Evolutionary conservation across 192 early-diverging fungal species (phyloP).

Genomic region (Dissophora globulifera): DNA sequence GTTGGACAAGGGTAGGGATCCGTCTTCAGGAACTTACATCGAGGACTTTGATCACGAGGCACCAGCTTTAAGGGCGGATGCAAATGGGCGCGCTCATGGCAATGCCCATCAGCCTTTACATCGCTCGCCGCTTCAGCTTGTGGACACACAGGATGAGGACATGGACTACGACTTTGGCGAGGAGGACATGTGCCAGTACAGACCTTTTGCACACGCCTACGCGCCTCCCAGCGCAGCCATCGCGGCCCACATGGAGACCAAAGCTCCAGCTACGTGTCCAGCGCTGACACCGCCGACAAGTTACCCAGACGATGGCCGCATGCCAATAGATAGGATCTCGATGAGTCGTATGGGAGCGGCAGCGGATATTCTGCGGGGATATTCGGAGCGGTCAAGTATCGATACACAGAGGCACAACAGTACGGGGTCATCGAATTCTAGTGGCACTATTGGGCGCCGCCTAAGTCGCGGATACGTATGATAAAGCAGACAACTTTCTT

Average conservation of each 20-base stretch:
- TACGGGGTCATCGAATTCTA: slow-evolving; percentile 33
- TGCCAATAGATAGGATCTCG: slow-evolving; percentile 20
- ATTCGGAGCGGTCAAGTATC: slow-evolving; percentile 27
- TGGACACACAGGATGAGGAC: neutral
- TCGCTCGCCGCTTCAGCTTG: slow-evolving; percentile 8
- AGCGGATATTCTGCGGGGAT: slow-evolving; percentile 35
- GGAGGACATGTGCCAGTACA: slow-evolving; percentile 13
- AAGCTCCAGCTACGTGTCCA: slow-evolving; percentile 32
- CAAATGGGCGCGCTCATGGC: neutral
- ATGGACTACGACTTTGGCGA: neutral
- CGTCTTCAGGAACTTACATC: slow-evolving; percentile 8
- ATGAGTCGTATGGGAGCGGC: slow-evolving; percentile 14
- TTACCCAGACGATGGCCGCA: slow-evolving; percentile 25
- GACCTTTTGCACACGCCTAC: slow-evolving; percentile 22
- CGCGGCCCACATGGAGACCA: slow-evolving; percentile 24
- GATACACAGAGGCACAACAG: slow-evolving; percentile 35
- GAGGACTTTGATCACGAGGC: slow-evolving; percentile 32
- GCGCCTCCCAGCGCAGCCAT: slow-evolving; percentile 38
- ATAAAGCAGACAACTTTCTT: neutral
- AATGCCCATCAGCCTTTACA: slow-evolving; percentile 13
- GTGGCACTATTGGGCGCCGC: slow-evolving; percentile 34
- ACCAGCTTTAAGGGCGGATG: neutral
- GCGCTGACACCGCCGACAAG: slow-evolving; percentile 23
- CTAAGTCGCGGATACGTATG: slow-evolving; percentile 36
- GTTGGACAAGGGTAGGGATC: slow-evolving; percentile 2